Percentiles rank a stretch among this genome's conserved stretches.
Conservation (phyloP, 441 rosid species). For the Theobroma grandiflorum region DNA sequence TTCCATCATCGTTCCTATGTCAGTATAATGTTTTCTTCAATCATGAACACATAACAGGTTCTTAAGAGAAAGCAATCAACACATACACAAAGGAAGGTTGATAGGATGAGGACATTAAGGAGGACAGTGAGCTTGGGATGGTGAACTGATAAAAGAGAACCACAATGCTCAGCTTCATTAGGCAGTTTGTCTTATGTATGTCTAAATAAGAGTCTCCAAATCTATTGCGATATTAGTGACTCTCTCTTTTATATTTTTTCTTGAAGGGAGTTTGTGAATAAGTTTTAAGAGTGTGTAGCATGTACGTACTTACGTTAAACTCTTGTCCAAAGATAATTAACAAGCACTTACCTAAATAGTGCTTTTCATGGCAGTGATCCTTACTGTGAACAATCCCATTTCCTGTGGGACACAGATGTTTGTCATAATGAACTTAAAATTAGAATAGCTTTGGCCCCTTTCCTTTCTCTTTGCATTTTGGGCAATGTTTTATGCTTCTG, state of each 20-base stretch:
- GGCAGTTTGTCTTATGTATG: not conserved
- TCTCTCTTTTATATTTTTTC: not conserved
- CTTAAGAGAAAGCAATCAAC: slow-evolving; percentile 40
- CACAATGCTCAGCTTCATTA: slow-evolving; percentile 4
- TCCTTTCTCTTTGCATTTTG: no score
- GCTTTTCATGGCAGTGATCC: not conserved
- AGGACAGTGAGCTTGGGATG: slow-evolving; percentile 54
- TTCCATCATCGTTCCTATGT: not conserved
- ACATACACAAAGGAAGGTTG: slow-evolving; percentile 38
- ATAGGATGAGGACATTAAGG: slow-evolving; percentile 47
- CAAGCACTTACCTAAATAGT: not conserved
- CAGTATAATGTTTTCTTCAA: not conserved
- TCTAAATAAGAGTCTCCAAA: slow-evolving; percentile 12
- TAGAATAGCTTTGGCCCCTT: no score
- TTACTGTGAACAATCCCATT: not conserved
- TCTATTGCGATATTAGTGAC: not conserved
- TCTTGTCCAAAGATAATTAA: not conserved
- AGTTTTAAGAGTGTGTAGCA: slow-evolving; percentile 7
- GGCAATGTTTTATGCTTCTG: no score
- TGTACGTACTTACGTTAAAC: not conserved
- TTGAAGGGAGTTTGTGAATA: slow-evolving; percentile 1
- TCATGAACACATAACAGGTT: slow-evolving; percentile 35
- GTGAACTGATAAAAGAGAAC: slow-evolving; percentile 36
- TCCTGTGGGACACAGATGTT: not conserved
- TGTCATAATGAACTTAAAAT: no score